Evolutionary conservation across 768 basidiomycete genomes (phyloP), one percentile per base, ranked within the genome.

Genomic region (Boletus tomentosulus): DNA sequence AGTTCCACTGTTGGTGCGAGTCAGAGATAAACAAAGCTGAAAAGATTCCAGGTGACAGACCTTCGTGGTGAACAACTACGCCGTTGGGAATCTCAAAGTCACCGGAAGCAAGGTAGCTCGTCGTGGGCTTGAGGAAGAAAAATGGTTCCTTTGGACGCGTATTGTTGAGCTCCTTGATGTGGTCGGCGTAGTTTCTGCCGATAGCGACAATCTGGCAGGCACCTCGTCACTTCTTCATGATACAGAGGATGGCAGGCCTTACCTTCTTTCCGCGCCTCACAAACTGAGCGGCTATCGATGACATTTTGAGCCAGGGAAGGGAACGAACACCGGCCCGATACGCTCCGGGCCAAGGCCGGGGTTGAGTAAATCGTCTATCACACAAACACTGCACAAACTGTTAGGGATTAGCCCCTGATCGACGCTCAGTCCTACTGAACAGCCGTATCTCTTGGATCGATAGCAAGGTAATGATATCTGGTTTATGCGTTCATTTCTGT

Each of bases 101-200:
- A 0, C 89, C 90, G 15, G 83, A 82, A 22, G 75, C 64, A 24
- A 98, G 65, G 65, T 95, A 98, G 66, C 88, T 92, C 12, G 87
- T 85, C 5, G 97, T 98, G 8, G 96, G 97, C 72, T 99, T 99
- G 27, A 98, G 74, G 77, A 99, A 99, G 81, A 98, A 95, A 78
- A 99, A 98, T 0, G 97, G 97, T 66, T 98, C 95, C 67, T 85
- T 89, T 0, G 96, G 95, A 28, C 38, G 54, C 6, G 87, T 75
- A 67, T 98, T 98, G 64, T 85, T 87, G 34, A 98, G 80, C 66
- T 99, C 97, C 71, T 89, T 92, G 68, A 87, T 86, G 61, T 97
- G 95, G 33, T 89, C 89, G 6, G 81, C 83, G 69, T 96, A 97
- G 76, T 97, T 98, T 55, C 96, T 83, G 33, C 96, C 96, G 55